Evolutionary conservation across 2,329 filamentous ascomycete genomes (phyloP).

Genomic region (Arthrobotrys pseudoclavata): DNA sequence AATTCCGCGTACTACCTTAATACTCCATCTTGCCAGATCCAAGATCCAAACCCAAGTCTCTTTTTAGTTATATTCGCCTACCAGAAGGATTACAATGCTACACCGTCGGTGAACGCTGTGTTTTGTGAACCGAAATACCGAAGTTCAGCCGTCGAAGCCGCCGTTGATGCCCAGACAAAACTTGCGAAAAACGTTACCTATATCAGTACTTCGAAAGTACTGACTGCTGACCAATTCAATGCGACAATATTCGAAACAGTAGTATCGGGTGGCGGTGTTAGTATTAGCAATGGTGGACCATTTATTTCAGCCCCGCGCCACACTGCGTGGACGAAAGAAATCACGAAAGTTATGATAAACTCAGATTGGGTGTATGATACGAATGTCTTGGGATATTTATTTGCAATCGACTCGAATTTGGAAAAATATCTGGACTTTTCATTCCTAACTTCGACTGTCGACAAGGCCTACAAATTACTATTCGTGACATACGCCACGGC

Average conservation of each 20-base stretch:
- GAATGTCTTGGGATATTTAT: constrained; percentile 36
- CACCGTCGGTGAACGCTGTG: constrained; percentile 29
- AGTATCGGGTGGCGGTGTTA: constrained; percentile 23
- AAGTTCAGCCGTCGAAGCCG: constrained; percentile 34
- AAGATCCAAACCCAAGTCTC: constrained; percentile 14
- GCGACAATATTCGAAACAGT: constrained; percentile 43
- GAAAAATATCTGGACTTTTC: constrained; percentile 37
- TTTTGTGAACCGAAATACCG: constrained; percentile 58
- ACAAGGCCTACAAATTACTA: constrained; percentile 56
- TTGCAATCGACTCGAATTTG: constrained; percentile 49
- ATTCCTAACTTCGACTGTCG: constrained; percentile 39
- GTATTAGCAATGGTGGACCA: neutral
- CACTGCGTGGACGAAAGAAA: neutral
- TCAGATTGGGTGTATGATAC: constrained; percentile 43
- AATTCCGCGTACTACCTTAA: constrained; percentile 39
- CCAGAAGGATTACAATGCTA: constrained; percentile 29
- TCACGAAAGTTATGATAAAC: constrained; percentile 36
- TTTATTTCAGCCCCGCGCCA: constrained; percentile 22
- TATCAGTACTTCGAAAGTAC: constrained; percentile 3
- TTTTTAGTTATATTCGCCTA: constrained; percentile 57
- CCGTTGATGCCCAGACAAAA: constrained; percentile 48
- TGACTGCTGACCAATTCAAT: constrained; percentile 21
- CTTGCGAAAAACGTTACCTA: constrained; percentile 47
- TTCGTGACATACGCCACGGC: constrained; percentile 47
- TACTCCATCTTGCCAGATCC: constrained; percentile 15